These are phyloP conservation scores for Sparassis latifolia DNA, from an alignment of 1,284 basidiomycete species.

Conservation along the genomic window DNA sequence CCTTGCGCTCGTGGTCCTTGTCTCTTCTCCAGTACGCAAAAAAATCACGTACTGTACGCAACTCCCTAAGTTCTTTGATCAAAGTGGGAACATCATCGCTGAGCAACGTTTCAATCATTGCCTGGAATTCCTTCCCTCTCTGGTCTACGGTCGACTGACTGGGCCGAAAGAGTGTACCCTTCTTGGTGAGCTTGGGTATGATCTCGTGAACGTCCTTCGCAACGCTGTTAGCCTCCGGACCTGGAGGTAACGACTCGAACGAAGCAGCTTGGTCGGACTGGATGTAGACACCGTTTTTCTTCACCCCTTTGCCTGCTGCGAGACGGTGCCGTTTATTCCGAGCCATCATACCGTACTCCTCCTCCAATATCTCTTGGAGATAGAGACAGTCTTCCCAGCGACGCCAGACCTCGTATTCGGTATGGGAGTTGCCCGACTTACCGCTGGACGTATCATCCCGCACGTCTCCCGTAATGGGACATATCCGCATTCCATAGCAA, in stretches of 20 bases:
- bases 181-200: constrained; percentile 62
- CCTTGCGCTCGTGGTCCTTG: constrained; percentile 48
- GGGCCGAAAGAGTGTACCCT: constrained; percentile 62
- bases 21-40: constrained; percentile 73
- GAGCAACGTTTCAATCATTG: constrained; percentile 54
- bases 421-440: constrained; percentile 19
- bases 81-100: constrained; percentile 55
- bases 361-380: constrained; percentile 64
- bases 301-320: constrained; percentile 63
- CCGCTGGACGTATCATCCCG: constrained; percentile 27
- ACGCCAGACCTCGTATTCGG: constrained; percentile 67
- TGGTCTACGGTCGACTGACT: constrained; percentile 61
- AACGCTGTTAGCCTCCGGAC: constrained; percentile 65
- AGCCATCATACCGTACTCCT: constrained; percentile 55
- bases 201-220: constrained; percentile 58
- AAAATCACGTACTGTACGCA: constrained; percentile 58
- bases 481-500: constrained; percentile 58
- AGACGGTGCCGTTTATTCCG: constrained; percentile 59
- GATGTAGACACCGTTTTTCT: constrained; percentile 65
- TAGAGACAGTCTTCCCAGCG: constrained; percentile 75
- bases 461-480: constrained; percentile 29
- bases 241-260: constrained; percentile 80
- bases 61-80: constrained; percentile 56
- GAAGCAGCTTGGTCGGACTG: constrained; percentile 66
- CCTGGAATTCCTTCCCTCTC: constrained; percentile 50